These are phyloP conservation scores for Neonectria neomacrospora DNA, from an alignment of 2,329 filamentous ascomycete species.

Conservation along the genomic window DNA sequence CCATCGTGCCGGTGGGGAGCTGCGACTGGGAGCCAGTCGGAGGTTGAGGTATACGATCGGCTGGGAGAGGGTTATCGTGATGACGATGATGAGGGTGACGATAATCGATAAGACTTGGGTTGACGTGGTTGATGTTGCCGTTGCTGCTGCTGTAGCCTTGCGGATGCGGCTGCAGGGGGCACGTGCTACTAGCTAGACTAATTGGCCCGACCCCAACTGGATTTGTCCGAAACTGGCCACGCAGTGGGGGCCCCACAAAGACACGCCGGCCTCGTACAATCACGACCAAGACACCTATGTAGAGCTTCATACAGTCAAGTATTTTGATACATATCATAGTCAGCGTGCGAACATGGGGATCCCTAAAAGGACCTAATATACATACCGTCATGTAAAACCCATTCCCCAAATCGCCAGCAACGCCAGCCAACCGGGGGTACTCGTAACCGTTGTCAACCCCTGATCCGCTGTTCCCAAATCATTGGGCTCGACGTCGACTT, in stretches of 20 bases:
- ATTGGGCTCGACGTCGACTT: conserved; percentile 14
- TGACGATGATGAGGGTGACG: conserved; percentile 18
- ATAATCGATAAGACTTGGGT: conserved; percentile 30
- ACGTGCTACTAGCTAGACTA: conserved; percentile 30
- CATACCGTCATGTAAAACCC: conserved; percentile 1
- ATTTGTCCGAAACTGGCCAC: conserved; percentile 34
- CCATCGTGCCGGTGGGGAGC: conserved; percentile 29
- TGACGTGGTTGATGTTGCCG: conserved; percentile 32
- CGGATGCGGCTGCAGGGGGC: conserved; percentile 37
- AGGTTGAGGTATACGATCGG: background rate
- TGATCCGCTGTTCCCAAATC: conserved; percentile 4
- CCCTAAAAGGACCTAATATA: background rate
- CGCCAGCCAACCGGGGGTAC: conserved; percentile 8
- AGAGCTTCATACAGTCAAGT: background rate
- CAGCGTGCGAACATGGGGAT: background rate
- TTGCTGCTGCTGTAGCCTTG: conserved; percentile 33
- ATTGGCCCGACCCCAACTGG: conserved; percentile 33
- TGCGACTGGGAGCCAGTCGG: background rate
- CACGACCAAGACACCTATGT: background rate
- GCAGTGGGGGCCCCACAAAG: background rate
- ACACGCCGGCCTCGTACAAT: background rate
- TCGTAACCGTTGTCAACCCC: conserved; percentile 6
- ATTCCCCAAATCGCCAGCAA: conserved; percentile 9
- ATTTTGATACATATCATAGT: background rate
- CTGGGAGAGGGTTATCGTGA: background rate